Percentiles rank a stretch among this genome's conserved stretches.
Evolutionary conservation across 2,329 filamentous ascomycete species (phyloP).

Genomic region (Aspergillus oerlinghausenensis): DNA sequence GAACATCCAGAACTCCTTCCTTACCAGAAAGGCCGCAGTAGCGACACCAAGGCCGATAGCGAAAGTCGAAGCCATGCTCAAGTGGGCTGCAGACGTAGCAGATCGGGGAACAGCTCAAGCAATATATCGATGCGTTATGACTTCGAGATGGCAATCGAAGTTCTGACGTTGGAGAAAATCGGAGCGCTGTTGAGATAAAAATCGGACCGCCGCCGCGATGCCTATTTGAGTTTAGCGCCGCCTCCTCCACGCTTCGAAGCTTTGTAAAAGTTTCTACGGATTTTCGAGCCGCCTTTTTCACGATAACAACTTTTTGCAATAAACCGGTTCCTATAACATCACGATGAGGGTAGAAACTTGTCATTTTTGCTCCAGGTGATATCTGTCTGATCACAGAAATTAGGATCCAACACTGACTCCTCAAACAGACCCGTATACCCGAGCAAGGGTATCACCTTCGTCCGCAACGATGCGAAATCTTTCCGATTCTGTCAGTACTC

Average conservation of each 20-base stretch:
- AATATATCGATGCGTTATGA: constrained; percentile 1
- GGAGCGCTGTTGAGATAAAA: constrained; percentile 29
- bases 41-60: constrained; percentile 44
- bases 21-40: constrained; percentile 72
- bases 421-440: constrained; percentile 57
- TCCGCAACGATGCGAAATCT: constrained; percentile 39
- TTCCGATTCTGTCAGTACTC: constrained; percentile 56
- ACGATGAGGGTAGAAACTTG: constrained; percentile 53
- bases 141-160: background rate
- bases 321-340: background rate
- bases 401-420: background rate
- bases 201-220: constrained; percentile 27
- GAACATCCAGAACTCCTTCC: constrained; percentile 25
- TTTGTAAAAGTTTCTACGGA: constrained; percentile 16
- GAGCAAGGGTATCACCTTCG: constrained; percentile 62
- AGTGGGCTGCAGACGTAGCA: constrained; percentile 1
- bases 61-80: constrained; percentile 40
- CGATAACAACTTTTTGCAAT: constrained; percentile 6
- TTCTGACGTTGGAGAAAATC: constrained; percentile 14
- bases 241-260: constrained; percentile 21
- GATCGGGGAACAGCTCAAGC: constrained; percentile 6
- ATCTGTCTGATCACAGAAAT: background rate
- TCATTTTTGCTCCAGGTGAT: constrained; percentile 58
- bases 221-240: constrained; percentile 32
- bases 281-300: constrained; percentile 12